Evolutionary conservation across 208 protist species (phyloP).

Genomic region (Trypanosoma scelopori): DNA sequence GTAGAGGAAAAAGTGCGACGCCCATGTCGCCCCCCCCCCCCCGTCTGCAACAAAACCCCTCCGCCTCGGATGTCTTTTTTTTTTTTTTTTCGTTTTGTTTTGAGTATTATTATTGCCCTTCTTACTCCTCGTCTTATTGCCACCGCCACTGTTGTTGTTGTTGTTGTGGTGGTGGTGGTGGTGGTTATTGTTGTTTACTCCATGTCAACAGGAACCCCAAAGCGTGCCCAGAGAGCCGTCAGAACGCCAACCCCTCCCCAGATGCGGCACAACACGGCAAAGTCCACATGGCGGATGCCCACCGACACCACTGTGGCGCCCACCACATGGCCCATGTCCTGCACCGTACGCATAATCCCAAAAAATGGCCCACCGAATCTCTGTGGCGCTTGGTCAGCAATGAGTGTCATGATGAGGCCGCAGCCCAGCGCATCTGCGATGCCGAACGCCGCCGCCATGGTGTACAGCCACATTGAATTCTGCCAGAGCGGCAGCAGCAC

Average conservation of each 20-base stretch:
- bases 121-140: neutral
- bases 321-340: constrained; percentile 76
- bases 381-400: constrained; percentile 60
- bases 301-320: constrained; percentile 42
- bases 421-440: constrained; percentile 76
- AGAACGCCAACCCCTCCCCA: constrained; percentile 49
- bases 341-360: constrained; percentile 81
- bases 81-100: neutral
- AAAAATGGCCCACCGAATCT: constrained; percentile 68
- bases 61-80: neutral
- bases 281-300: constrained; percentile 37
- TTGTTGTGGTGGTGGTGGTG: no score
- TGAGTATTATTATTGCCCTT: neutral
- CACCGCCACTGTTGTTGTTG: neutral
- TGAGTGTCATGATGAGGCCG: constrained; percentile 81
- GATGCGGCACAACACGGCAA: constrained; percentile 42
- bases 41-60: neutral
- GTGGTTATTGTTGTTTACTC: neutral
- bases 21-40: neutral
- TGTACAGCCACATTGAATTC: constrained; percentile 42
- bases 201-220: constrained; percentile 33
- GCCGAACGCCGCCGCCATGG: constrained; percentile 54
- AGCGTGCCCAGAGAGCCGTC: constrained; percentile 47
- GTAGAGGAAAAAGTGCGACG: neutral
- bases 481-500: constrained; percentile 47